Conservation (phyloP, 139 green algal genomes). For the Micractinium sp. region DNA sequence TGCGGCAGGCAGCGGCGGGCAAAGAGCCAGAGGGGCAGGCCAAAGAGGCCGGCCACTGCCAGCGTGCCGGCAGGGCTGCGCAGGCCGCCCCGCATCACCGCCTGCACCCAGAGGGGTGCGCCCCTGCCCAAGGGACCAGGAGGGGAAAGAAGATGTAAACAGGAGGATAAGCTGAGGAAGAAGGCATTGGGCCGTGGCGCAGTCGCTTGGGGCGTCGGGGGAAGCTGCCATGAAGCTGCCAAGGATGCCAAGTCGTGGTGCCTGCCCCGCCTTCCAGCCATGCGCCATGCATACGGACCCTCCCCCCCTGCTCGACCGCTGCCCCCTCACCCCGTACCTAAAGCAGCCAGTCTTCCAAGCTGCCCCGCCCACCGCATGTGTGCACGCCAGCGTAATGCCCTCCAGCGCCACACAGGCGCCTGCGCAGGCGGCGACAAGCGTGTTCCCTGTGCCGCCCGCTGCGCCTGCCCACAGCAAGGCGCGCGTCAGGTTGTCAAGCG, state of each 20-base stretch:
- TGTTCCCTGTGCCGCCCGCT: neutral
- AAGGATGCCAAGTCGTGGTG: neutral
- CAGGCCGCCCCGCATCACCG: conserved; percentile 52
- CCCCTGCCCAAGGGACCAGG: neutral
- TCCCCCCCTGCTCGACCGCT: neutral
- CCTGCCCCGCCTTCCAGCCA: neutral
- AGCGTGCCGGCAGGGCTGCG: conserved; percentile 46
- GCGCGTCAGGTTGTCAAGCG: conserved; percentile 51
- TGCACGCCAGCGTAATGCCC: conserved; percentile 54
- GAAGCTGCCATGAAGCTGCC: neutral
- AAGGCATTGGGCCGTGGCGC: neutral
- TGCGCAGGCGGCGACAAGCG: neutral
- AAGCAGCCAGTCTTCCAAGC: conserved; percentile 58
- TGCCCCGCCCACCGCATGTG: conserved; percentile 50
- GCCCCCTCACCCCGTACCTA: neutral
- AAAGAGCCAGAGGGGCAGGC: conserved; percentile 63
- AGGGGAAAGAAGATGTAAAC: neutral
- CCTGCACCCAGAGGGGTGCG: conserved; percentile 45
- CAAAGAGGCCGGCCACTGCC: conserved; percentile 57
- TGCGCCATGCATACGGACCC: neutral
- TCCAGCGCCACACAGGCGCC: conserved; percentile 46
- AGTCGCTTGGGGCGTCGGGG: neutral
- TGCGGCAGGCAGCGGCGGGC: conserved; percentile 20
- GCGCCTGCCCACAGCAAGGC: conserved; percentile 57
- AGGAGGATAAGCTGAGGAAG: neutral